Base-by-base conservation (phyloP, 1,284 basidiomycete species). In the Cystobasidium pallidum region DNA sequence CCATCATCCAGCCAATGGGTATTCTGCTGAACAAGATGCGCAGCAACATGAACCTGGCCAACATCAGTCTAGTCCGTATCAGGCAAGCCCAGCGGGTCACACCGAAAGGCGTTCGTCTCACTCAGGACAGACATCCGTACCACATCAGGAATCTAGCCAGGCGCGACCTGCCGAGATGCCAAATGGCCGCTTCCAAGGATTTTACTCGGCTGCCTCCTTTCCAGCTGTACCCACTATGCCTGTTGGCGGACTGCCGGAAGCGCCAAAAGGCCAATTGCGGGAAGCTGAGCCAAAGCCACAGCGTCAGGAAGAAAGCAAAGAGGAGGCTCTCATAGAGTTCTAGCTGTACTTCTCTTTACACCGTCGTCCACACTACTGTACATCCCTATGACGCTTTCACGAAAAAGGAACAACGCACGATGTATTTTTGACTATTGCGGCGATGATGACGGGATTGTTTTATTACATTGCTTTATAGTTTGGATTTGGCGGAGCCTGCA, bases 281-380 rank as follows among this genome's bases (percentile, higher is more conserved):
- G 43, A 51, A 15, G 26, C 45, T 2, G 36, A 63, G 34, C n/a
- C 21, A 2, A 43, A 63, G 21, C 21, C 36, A 10, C 21, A 32
- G 54, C n/a, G 36, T 13, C 32, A 54, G 26, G 49, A 63, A 30
- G 32, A 7, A 1, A 54, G 41, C 10, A 71, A 64, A 51, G 58
- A 71, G 61, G 68, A 71, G 39, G 68, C 59, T 15, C 43, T 71
- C 24, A 71, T 71, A 21, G 49, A 71, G 41, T 71, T 71, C 34
- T 71, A 30, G 30, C 30, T 57, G 30, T 34, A 30, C 24, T 24
- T 26, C 6, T 24, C 45, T 10, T 8, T 13, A 8, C 45, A 10
- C 24, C 3, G 26, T 51, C 21, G 3, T 4, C 15, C 21, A 24
- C 3, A 7, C 8, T 28, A 51, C 45, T 51, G 49, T 51, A 51